Evolutionary conservation across 768 basidiomycete genomes (phyloP), one percentile per base, ranked within the genome.

Genomic region (Cytidiella melzeri): DNA sequence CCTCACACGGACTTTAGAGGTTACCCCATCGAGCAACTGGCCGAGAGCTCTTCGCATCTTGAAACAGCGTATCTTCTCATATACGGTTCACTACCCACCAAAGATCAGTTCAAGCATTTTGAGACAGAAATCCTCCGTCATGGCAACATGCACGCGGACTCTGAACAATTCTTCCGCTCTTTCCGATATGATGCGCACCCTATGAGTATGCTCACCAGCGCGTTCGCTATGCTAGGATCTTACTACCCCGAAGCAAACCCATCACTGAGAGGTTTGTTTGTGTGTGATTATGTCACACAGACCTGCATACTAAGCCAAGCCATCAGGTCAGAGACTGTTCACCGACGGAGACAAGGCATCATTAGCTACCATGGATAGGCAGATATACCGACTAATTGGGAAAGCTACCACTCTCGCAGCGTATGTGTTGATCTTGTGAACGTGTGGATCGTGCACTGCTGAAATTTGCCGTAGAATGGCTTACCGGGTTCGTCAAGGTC

Each of bases 11-110:
- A 38, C 5, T 45, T 36, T 59, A 87, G 91, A 68, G 92, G 92
- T 19, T 93, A 92, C 62, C 92, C 92, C 13, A 94, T 95, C 56
- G 92, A 95, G 61, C 87, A 93, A 60, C 81, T 95, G 26, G 91
- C 92, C 0, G 70, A 80, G 24, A 76, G 81, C 48, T 91, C 87
- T 0, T 80, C 76, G 1, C 91, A 91, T 69, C 76, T 92, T 41
- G 92, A 95, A 64, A 76, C 78, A 15, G 81, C 89, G 5, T 93
- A 94, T 65, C 80, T 95, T 20, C 81, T 95, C 61, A 83, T 95
- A 28, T 95, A 94, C 55, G 92, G 92, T 11, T 73, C 81, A 6
- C 76, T 95, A 12, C 92, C 92, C 0, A 76, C 77, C 18, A 68
- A 66, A 39, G 45, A 56, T 1, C 87, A 93, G 59, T 80, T 75